Evolutionary conservation across 1,284 basidiomycete species (phyloP), one percentile per base, ranked within the genome.

Genomic region (Leccinum subfulvum): DNA sequence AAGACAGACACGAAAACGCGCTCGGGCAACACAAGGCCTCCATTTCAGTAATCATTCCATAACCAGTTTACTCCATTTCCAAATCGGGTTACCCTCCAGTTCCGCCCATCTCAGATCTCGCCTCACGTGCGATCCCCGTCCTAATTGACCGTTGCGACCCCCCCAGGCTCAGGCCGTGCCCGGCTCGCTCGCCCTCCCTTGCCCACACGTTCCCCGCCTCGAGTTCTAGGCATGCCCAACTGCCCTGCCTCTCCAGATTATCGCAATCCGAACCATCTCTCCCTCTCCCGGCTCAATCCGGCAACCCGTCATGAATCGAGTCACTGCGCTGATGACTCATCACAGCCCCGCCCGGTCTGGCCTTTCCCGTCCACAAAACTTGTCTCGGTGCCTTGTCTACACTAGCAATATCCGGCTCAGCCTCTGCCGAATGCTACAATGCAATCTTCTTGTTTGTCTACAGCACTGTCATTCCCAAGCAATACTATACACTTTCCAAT

Each of bases 11-110:
- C 60, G 66, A 65, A 69, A 64, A 64, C 62, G 62, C 64, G 62
- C 58, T 59, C 71, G 62, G 63, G 63, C 62, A 64, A 65, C 59
- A 68, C 62, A 66, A 73, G 66, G 52, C 67, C 47, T 62, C 72
- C 67, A 70, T 71, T 69, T 71, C 63, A 68, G 69, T 68, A 73
- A 74, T 73, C 71, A 69, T 64, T 57, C 70, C 71, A 67, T 74
- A 73, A 71, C 54, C 56, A 57, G 60, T 16, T 47, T n/a, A 63
- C 71, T 56, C 62, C 62, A 69, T 62, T 33, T 49, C 65, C 49
- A 66, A 64, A 63, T 67, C 56, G 59, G 62, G 65, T 6, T 30
- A 18, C 62, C 21, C 51, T 56, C 57, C 52, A 52, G 56, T 41
- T 9, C 51, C 57, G 49, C 61, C 35, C 35, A 76, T 76, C 74